Evolutionary conservation across 1,139 yeast genomes (phyloP), one percentile per base, ranked within the genome.

Genomic region (Kluyveromyces sp.): DNA sequence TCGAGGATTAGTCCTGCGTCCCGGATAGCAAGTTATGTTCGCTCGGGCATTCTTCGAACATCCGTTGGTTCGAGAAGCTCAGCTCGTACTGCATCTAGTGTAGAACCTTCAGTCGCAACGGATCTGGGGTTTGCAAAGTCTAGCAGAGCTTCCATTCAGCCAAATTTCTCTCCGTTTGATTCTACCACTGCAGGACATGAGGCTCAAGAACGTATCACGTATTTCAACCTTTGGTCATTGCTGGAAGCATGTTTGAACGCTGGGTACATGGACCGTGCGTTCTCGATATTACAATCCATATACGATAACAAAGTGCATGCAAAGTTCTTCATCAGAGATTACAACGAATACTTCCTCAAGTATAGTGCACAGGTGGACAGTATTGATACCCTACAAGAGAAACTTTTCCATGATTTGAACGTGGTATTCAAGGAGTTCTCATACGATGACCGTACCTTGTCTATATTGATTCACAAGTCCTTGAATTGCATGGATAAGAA

Each of bases 191-290:
- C 56, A 1, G 43, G 54, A 2, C 49, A 48, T 2, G 42, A 73
- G 36, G 68, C 74, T 33, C 72, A 75, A 0, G 73, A 71, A 53
- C 74, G 79, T 2, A 74, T 74, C 54, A 83, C 80, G 48, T 75
- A 78, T 29, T 68, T 74, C 42, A 86, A 83, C 56, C 68, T 84
- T 15, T 86, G 87, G 77, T 76, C 92, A 1, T 65, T 88, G 30
- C 68, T 87, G 33, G 95, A 87, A 56, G 95, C 95, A 0, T 82
- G 94, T 52, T 61, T 89, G 33, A 75, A 78, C 38, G 74, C 85
- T 29, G 75, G 74, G 43, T 84, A 85, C 57, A 77, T 75, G 53
- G 75, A 73, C 29, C 71, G 96, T 53, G 95, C 96, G 0, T 79
- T 77, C 52, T 68, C 79, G 28, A 79, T 87, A 20, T 65, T 88